Base-by-base conservation (phyloP, 176 grass and related monocot genomes). In the Oryza punctata region DNA sequence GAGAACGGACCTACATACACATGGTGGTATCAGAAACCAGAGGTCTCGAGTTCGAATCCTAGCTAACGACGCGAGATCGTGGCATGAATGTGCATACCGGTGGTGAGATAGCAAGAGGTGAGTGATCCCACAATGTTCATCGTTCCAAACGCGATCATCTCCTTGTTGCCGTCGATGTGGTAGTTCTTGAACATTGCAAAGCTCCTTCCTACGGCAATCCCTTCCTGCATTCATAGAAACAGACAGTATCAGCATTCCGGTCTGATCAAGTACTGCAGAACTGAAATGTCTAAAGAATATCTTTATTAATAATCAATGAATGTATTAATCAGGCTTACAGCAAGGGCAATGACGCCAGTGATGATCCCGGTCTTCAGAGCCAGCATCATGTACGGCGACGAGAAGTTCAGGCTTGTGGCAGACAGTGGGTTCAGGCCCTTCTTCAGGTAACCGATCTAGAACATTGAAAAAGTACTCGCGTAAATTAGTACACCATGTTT, bases 121-220 rank as follows among this genome's bases (percentile, higher is more conserved):
- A 95, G 82, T 7, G 96, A 98, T 26, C 96, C 96, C 18, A 87
- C 73, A 5, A 98, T 90, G 82, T 98, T 98, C 96, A 98, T 98
- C 6, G 86, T 87, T 12, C 96, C 96, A 8, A 98, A 72, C 19
- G 96, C 96, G 23, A 95, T 94, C 96, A 98, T 98, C 80, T 98
- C 96, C 87, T 98, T 98, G 91, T 98, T 98, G 44, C 96, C 96
- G 25, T 98, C 96, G 16, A 98, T 95, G 72, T 98, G 88, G 85
- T 98, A 98, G 74, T 95, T 98, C 85, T 98, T 98, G 90, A 94
- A 94, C 93, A 95, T 95, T 54, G 96, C 89, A 29, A 98, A 98
- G 73, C 91, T 98, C 80, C 96, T 80, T 12, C 96, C 96, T 0
- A 98, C 96, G 1, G 96, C 96, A 69, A 98, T 98, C 57, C 96